Evolutionary conservation across 139 green algal species (phyloP).

Genomic region (Desmodesmus armatus): DNA sequence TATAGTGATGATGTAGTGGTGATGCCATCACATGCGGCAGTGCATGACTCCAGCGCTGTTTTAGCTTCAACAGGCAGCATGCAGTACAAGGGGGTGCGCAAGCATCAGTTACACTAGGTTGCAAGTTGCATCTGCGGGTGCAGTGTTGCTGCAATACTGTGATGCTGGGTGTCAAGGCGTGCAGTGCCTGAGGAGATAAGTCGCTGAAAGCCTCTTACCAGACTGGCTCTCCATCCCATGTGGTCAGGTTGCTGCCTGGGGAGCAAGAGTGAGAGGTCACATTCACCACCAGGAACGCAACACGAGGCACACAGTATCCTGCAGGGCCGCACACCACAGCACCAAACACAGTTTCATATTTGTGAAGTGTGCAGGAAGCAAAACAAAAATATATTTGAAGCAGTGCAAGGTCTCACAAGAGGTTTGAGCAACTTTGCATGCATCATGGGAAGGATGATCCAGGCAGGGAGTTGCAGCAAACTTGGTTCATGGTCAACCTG

Average conservation of each 20-base stretch:
- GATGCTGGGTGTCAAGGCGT: neutral
- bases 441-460: neutral
- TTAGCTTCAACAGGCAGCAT: neutral
- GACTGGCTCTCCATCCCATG: neutral
- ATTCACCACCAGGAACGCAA: neutral
- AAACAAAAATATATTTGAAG: neutral
- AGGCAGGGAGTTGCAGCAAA: neutral
- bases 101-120: neutral
- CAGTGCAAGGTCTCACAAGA: neutral
- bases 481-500: neutral
- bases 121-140: neutral
- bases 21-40: no score
- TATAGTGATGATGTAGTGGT: no score
- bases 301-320: slow-evolving; percentile 12
- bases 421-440: neutral
- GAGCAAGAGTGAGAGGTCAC: neutral
- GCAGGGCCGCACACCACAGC: neutral
- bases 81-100: neutral
- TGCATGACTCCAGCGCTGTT: no score
- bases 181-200: neutral
- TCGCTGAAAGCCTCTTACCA: neutral
- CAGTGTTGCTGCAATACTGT: neutral
- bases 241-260: slow-evolving; percentile 8
- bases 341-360: neutral
- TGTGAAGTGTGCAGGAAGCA: neutral